These are phyloP conservation scores for Mycocentrospora acerina DNA, from an alignment of 2,329 filamentous ascomycete species.

Conservation along the genomic window DNA sequence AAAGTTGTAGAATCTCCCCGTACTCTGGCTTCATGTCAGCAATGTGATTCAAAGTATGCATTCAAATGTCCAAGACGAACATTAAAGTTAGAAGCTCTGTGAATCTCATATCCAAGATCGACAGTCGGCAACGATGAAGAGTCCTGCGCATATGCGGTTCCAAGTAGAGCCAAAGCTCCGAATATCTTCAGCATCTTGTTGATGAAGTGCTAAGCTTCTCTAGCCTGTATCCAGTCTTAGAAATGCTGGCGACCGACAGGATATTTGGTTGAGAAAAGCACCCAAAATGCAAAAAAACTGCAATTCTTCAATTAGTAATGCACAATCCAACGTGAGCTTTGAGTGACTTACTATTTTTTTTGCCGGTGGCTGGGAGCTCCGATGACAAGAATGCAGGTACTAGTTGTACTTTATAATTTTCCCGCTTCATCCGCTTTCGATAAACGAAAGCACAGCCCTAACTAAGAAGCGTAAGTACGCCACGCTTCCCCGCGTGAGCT, in stretches of 20 bases:
- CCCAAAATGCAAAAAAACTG: too few relatives aligned
- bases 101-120: slow-evolving; percentile 57
- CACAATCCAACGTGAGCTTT: too few relatives aligned
- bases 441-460: too few relatives aligned
- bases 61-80: slow-evolving; percentile 24
- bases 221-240: too few relatives aligned
- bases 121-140: slow-evolving; percentile 45
- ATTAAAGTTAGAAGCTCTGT: slow-evolving; percentile 51
- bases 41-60: neutral
- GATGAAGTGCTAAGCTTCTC: neutral
- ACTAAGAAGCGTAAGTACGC: too few relatives aligned
- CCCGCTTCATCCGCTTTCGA: too few relatives aligned
- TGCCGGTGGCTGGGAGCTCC: neutral
- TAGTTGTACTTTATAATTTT: too few relatives aligned
- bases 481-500: too few relatives aligned
- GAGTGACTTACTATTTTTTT: neutral
- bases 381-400: too few relatives aligned
- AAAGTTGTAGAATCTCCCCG: slow-evolving; percentile 55
- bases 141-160: slow-evolving; percentile 26
- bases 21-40: slow-evolving; percentile 27
- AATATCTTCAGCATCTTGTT: slow-evolving; percentile 24
- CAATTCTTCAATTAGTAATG: too few relatives aligned
- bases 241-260: too few relatives aligned
- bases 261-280: too few relatives aligned
- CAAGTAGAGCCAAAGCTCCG: slow-evolving; percentile 23